Percentiles rank a stretch among this genome's conserved stretches.
These are phyloP conservation scores for Streptanthus diversifolius DNA, from an alignment of 345 rosid genomes.

Conservation along the genomic window DNA sequence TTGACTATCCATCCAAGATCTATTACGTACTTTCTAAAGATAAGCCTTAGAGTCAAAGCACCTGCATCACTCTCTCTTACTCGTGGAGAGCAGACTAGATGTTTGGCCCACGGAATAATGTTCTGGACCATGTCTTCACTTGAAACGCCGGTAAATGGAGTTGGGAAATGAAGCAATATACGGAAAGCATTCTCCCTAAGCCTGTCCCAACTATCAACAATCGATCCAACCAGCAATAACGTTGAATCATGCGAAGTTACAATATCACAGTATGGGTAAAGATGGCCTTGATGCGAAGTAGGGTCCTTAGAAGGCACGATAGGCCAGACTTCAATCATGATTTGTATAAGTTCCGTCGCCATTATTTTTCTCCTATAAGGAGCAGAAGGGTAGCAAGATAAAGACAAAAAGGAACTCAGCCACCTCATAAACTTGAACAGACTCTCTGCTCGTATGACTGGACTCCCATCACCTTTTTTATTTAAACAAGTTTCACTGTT, in stretches of 20 bases:
- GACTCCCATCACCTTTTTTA: slow-evolving; percentile 36
- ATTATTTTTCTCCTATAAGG: slow-evolving; percentile 93
- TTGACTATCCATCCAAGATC: slow-evolving; percentile 77
- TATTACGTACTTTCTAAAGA: slow-evolving; percentile 83
- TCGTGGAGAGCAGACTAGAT: slow-evolving; percentile 87
- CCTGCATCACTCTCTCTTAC: slow-evolving; percentile 99
- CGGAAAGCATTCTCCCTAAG: slow-evolving; percentile 86
- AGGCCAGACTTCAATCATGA: slow-evolving; percentile 84
- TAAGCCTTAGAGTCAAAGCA: slow-evolving; percentile 70
- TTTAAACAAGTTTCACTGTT: slow-evolving; percentile 24
- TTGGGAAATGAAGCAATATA: slow-evolving; percentile 80
- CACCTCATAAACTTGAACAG: slow-evolving; percentile 85
- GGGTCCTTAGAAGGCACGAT: slow-evolving; percentile 48
- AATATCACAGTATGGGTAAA: slow-evolving; percentile 62
- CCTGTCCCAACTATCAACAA: slow-evolving; percentile 97
- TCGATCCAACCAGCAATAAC: slow-evolving; percentile 73
- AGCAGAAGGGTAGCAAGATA: slow-evolving; percentile 93
- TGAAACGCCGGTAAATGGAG: slow-evolving; percentile 88
- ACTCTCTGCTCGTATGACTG: slow-evolving; percentile 53
- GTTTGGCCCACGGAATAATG: slow-evolving; percentile 76
- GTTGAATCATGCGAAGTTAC: slow-evolving; percentile 74
- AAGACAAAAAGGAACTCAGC: slow-evolving; percentile 75
- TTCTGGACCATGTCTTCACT: slow-evolving; percentile 61
- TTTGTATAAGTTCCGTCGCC: slow-evolving; percentile 85
- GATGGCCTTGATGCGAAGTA: slow-evolving; percentile 43